Evolutionary conservation across 495 filamentous ascomycete species (phyloP).

Genomic region (Tuber calosporum): DNA sequence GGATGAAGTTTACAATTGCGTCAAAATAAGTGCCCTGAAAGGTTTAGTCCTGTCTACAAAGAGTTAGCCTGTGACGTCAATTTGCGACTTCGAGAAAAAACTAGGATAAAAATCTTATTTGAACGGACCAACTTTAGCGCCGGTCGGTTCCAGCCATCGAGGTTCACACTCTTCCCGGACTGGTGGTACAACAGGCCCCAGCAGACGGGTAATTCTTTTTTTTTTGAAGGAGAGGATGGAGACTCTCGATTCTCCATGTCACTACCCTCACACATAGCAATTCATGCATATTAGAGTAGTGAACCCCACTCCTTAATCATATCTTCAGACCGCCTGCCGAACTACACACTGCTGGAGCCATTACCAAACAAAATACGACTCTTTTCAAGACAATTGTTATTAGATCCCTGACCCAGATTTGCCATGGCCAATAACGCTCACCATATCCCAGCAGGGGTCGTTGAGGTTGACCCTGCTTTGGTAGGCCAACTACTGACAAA

Average conservation of each 20-base stretch:
- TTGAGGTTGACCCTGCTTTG: conserved; percentile 17
- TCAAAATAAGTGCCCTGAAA: too few relatives aligned
- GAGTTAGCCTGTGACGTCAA: too few relatives aligned
- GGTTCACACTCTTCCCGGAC: not conserved
- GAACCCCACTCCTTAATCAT: not conserved
- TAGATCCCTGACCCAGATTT: not conserved
- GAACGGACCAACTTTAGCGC: too few relatives aligned
- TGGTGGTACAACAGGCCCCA: not conserved
- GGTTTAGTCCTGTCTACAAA: too few relatives aligned
- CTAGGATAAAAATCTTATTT: too few relatives aligned
- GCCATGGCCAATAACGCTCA: not conserved
- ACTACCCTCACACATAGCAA: not conserved
- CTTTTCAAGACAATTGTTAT: not conserved
- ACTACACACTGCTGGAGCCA: not conserved
- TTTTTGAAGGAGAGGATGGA: not conserved
- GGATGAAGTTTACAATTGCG: too few relatives aligned
- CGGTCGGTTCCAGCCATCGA: too few relatives aligned
- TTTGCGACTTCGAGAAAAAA: too few relatives aligned
- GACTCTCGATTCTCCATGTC: not conserved
- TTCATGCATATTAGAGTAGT: not conserved
- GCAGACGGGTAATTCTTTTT: not conserved
- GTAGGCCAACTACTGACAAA: conserved; percentile 9
- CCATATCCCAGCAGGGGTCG: not conserved
- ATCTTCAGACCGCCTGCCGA: not conserved
- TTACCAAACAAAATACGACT: not conserved